Base-by-base conservation (phyloP, 2,329 filamentous ascomycete species). In the Colletotrichum australisinense region DNA sequence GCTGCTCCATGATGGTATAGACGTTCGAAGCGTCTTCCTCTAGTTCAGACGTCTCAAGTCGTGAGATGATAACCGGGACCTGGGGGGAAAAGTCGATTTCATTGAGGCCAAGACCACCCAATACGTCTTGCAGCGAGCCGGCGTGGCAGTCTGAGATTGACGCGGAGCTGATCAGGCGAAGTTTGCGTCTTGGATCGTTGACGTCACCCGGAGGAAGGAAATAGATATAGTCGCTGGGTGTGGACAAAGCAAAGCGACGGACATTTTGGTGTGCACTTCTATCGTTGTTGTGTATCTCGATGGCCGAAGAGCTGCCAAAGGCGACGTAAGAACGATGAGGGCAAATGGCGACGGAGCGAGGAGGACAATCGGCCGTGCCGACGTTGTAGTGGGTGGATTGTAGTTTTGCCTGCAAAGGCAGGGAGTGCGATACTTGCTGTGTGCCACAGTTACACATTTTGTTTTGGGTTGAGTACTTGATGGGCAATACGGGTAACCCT, bases 291-390 rank as follows among this genome's bases (percentile, higher is more conserved):
- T 92, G 90, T 52, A 93, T 82, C 77, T 93, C 91, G 65, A 93
- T 89, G 1, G 91, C 89, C 8, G 87, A 84, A 14, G 87, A 86
- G 75, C 89, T 92, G 16, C 91, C 91, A 82, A 93, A 93, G 9
- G 90, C 91, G 42, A 92, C 88, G 76, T 90, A 92, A 63, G 87
- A 86, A 58, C 89, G 86, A 70, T 91, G 88, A n/a, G 91, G 91
- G 76, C 89, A 92, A 42, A 93, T 88, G 0, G 91, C 88, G 11
- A 93, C 87, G 52, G 89, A 92, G n/a, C 89, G 87, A 14, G 92
- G 91, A 19, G 89, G 89, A 74, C 93, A 90, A 66, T 92, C 88
- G 49, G 87, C 81, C 2, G 87, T 89, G 77, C 91, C 92, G 53
- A 93, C 78, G 73, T 88, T 84, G 53, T 86, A 83, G 77, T 81